Conservation (phyloP, 495 filamentous ascomycete species). For the Penicillium ucsense region DNA sequence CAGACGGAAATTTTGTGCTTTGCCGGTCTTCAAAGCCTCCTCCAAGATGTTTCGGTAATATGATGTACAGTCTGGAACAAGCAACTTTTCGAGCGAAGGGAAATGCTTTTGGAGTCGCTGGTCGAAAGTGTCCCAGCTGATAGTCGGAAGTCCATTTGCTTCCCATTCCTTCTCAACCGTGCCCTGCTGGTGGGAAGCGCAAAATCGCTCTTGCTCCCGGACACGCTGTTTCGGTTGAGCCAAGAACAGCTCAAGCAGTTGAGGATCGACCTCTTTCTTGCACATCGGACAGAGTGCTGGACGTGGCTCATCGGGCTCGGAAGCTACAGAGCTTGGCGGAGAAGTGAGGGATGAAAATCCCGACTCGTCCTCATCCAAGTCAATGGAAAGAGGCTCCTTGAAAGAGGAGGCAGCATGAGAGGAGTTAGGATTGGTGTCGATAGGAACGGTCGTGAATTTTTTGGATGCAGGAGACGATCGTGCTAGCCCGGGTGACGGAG, state of each 20-base stretch:
- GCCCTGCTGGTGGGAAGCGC: constrained; percentile 53
- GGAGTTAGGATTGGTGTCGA: constrained; percentile 15
- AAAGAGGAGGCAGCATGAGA: constrained; percentile 9
- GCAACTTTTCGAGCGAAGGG: constrained; percentile 42
- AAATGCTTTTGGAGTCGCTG: constrained; percentile 50
- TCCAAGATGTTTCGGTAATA: constrained; percentile 54
- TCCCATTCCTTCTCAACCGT: constrained; percentile 53
- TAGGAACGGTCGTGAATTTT: constrained; percentile 12
- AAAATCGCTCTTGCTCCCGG: constrained; percentile 57
- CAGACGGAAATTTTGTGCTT: constrained; percentile 50
- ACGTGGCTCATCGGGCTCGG: neutral
- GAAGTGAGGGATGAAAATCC: constrained; percentile 8
- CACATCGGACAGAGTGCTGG: constrained; percentile 57
- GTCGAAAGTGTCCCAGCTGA: constrained; percentile 66
- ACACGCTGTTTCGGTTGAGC: constrained; percentile 44
- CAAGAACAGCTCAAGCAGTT: constrained; percentile 39
- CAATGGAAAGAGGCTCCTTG: neutral
- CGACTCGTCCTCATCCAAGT: constrained; percentile 2
- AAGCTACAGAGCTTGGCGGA: constrained; percentile 1
- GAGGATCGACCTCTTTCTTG: constrained; percentile 45
- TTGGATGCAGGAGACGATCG: constrained; percentile 11
- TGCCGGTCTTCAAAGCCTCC: constrained; percentile 47
- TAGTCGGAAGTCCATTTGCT: constrained; percentile 60
- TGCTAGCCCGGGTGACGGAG: constrained; percentile 5
- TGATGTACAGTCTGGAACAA: constrained; percentile 46